Conservation (phyloP, 441 rosid species). For the Aleurites moluccanus region DNA sequence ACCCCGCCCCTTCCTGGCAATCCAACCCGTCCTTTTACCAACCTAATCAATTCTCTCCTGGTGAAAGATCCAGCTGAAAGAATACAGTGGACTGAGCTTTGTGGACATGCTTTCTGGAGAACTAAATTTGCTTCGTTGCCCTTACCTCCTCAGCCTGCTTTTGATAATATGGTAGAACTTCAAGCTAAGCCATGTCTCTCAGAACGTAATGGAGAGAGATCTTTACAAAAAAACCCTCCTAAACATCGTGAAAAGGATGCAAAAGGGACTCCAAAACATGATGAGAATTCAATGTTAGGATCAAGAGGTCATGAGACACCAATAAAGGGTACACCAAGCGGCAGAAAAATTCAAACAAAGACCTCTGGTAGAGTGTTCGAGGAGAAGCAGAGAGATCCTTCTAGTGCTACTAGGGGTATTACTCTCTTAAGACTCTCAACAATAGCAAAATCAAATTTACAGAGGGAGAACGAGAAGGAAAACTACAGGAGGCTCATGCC, state of each 20-base stretch:
- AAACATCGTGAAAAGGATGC: conserved; percentile 67
- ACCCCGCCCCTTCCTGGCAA: conserved; percentile 87
- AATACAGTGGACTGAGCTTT: conserved; percentile 87
- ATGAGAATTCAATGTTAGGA: conserved; percentile 56
- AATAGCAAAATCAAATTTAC: conserved; percentile 84
- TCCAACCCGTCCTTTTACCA: conserved; percentile 79
- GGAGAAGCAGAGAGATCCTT: conserved; percentile 66
- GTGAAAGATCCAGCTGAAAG: conserved; percentile 93
- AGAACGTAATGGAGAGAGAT: conserved; percentile 71
- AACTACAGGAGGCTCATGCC: conserved; percentile 87
- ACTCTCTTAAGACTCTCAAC: conserved; percentile 90
- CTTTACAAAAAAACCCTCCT: conserved; percentile 67
- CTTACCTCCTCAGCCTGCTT: conserved; percentile 88
- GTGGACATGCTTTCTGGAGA: conserved; percentile 90
- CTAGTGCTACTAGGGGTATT: conserved; percentile 62
- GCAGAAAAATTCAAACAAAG: conserved; percentile 59
- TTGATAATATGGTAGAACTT: conserved; percentile 72
- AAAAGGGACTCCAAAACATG: conserved; percentile 59
- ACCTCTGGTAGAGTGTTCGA: conserved; percentile 51
- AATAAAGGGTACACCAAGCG: conserved; percentile 49
- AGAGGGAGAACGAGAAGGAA: conserved; percentile 95
- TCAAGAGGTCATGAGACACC: conserved; percentile 68
- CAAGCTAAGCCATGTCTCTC: conserved; percentile 73
- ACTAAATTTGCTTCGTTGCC: conserved; percentile 49
- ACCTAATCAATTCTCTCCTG: conserved; percentile 80